Evolutionary conservation across 805 yeast species (phyloP), one percentile per base, ranked within the genome.

Genomic region (Ogataea angusta): DNA sequence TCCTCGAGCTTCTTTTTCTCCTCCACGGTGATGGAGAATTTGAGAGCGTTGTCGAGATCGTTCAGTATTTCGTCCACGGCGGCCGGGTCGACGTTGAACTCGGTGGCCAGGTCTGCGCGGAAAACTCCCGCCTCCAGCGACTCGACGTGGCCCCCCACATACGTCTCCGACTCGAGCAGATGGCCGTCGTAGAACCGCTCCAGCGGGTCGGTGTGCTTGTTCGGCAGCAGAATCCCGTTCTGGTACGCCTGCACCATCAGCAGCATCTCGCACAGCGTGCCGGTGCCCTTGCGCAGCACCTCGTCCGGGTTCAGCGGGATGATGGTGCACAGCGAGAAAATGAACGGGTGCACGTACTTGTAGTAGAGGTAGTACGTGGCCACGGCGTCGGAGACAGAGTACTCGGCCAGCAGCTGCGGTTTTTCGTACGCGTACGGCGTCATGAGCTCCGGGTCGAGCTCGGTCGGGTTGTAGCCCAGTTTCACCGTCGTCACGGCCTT

Each of bases 91-190:
- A 95, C 70, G 23, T 73, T 75, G 66, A 95, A 93, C 29, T 83
- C 76, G 34, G 73, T 76, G 3, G 80, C 75, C 24, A 93, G 70
- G 57, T 93, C 99, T 36, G 95, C 83, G 52, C 99, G 69, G 57
- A 95, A 93, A 1, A 93, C 99, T 40, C 99, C 99, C 8, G 99
- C 96, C 62, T 95, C 99, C 40, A 95, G 66, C 6, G 96, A 86
- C 63, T 95, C 98, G 16, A 93, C 99, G 53, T 93, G 99, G 1
- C 99, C 99, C 43, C 99, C 99, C 19, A 93, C 98, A 59, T 93
- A 93, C 0, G 99, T 93, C 63, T 93, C 99, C 1, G 95, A 82
- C 56, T 91, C 97, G 30, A 93, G 62, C 40, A 93, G 64, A 64
- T 93, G 99, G 2, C 98, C 99, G 50, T 93, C 85, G 62, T 88